Evolutionary conservation across 2,329 filamentous ascomycete genomes (phyloP), one percentile per base, ranked within the genome.

Genomic region (Colletotrichum lentis): DNA sequence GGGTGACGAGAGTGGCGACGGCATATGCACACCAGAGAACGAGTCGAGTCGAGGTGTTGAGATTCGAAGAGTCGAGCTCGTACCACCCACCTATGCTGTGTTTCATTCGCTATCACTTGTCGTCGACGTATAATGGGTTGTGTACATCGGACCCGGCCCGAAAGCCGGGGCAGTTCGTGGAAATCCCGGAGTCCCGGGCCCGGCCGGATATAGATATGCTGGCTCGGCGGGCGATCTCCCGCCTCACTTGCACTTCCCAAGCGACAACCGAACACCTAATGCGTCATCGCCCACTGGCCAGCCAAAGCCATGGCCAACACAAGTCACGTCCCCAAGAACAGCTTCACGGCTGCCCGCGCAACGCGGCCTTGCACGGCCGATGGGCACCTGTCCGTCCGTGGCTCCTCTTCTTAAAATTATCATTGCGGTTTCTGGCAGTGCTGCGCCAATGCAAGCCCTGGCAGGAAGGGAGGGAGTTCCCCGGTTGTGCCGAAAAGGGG

Each of bases 401-500:
- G 52, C 20, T 49, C 22, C 16, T 39, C 10, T 18, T 31, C 10
- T 18, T 31, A 22, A 37, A 35, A 43, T 37, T 37, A 18, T 22
- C 20, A 44, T 50, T 56, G n/a, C 20, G 60, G 11, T 22, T 24
- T 50, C 22, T 46, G 59, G 50, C 39, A 56, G 18, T 8, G 27
- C 22, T 14, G 44, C 22, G 31, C 8, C 20, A 4, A 20, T 31
- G 31, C 27, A 44, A 11, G 27, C 27, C 43, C 24, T 46, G 47
- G 43, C 24, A 46, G 47, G 43, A 20, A 44, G 37, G 55, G 43
- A 46, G 56, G 55, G 49, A 46, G 56, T 31, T 66, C 56, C 56
- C 66, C 56, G 66, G 66, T 52, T 27, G 22, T 69, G 50, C 62
- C 62, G 56, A 49, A 69, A 56, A 69, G 66, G 66, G 66, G 66